Percentiles rank a stretch among this genome's conserved stretches.
phyloP scores from a whole-genome alignment of 306 rosid species.

The Geum urbanum region DNA sequence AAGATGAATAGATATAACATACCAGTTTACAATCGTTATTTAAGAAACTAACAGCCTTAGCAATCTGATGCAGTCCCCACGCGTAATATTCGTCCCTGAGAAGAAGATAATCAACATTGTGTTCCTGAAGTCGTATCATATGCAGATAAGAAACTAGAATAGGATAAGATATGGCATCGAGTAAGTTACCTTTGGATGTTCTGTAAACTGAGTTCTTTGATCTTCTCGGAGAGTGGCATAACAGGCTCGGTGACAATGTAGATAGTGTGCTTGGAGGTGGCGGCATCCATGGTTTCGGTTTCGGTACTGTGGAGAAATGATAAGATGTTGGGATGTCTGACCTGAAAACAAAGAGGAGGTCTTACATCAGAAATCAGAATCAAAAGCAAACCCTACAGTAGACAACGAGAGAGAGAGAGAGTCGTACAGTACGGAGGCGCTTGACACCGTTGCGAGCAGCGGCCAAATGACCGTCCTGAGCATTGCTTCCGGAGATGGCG shows the following conservation, averaged over 20 bases:
- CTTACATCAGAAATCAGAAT: background rate
- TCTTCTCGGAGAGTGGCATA: slow-evolving; percentile 78
- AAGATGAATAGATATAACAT: slow-evolving; percentile 25
- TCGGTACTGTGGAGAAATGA: slow-evolving; percentile 96
- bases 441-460: slow-evolving; percentile 96
- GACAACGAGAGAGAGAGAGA: background rate
- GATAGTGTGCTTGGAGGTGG: slow-evolving; percentile 70
- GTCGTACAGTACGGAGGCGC: slow-evolving; percentile 76
- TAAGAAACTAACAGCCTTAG: slow-evolving; percentile 97
- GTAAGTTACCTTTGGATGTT: slow-evolving; percentile 67
- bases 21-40: slow-evolving; percentile 97
- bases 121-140: too few relatives aligned
- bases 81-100: slow-evolving; percentile 96
- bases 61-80: slow-evolving; percentile 89
- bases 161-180: background rate
- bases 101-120: background rate
- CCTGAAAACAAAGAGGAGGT: slow-evolving; percentile 46
- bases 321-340: slow-evolving; percentile 95
- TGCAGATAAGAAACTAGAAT: background rate
- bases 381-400: background rate
- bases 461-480: slow-evolving; percentile 87
- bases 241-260: slow-evolving; percentile 98
- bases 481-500: slow-evolving; percentile 75
- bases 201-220: slow-evolving; percentile 77
- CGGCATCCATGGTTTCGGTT: slow-evolving; percentile 60